Base-by-base conservation (phyloP, 305 asterid species). In the Solanum aculeatissimum region DNA sequence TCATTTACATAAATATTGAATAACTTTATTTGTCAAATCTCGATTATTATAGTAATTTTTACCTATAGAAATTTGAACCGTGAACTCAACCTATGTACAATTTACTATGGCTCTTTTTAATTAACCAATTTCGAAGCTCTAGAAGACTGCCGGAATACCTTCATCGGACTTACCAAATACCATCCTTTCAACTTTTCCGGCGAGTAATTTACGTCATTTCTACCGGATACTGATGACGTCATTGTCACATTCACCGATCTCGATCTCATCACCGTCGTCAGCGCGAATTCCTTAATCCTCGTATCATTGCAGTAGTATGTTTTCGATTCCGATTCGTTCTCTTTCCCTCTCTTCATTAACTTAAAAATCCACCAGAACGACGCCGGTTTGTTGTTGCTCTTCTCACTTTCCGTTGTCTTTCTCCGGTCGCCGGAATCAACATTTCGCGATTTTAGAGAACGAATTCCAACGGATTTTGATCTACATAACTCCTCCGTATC, bases 381-480 rank as follows among this genome's bases (percentile, higher is more conserved):
- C 87, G 93, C 90, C 82, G 91, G 78, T 88, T 92, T 86, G 23
- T 14, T 9, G 11, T 51, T 51, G 16, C 57, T 13, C 4, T 25
- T 63, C 40, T 63, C 70, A 8, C 14, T 32, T 23, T 66, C 74
- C 1, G 74, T 9, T 10, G 18, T 27, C 42, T 25, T 78, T 4
- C 82, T 63, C 83, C 57, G 43, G 0, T 72, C 21, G 85, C 62
- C 86, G 65, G 65, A 63, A 18, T 70, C 54, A 9, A 83, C 71
- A 38, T 68, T 25, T 0, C 83, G 85, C 0, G 89, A 74, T 69
- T 92, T 92, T 62, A 93, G 86, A 88, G 88, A 90, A 2, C 94
- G 93, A 83, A 92, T 60, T 11, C 95, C 96, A 57, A 93, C 90
- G 80, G 98, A 94, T 89, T 93, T 89, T 32, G 98, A 91, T 51